phyloP scores from a whole-genome alignment of 2,329 filamentous ascomycete species.

The Monilinia vaccinii-corymbosi region DNA sequence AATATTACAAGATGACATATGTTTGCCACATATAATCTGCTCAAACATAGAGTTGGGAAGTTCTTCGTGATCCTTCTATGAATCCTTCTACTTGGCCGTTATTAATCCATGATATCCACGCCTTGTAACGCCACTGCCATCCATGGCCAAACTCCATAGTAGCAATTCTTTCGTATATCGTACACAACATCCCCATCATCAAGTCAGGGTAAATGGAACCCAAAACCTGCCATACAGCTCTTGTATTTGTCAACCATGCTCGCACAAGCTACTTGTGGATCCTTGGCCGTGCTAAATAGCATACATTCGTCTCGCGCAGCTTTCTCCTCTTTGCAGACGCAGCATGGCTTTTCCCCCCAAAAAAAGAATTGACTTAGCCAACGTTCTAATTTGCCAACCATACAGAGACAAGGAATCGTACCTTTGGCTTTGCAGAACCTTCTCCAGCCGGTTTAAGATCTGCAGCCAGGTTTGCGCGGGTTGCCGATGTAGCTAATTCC shows the following conservation, averaged over 20 bases:
- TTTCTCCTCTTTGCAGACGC: slow-evolving; percentile 96
- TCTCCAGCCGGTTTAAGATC: slow-evolving; percentile 22
- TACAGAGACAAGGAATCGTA: slow-evolving; percentile 4
- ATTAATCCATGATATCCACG: not conserved
- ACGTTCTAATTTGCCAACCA: not conserved
- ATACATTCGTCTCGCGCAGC: slow-evolving; percentile 92
- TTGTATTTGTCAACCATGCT: slow-evolving; percentile 77
- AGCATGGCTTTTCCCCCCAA: slow-evolving; percentile 72
- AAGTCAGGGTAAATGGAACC: slow-evolving; percentile 53
- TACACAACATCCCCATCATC: not conserved
- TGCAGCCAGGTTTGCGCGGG: slow-evolving; percentile 22
- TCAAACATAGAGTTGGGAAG: slow-evolving; percentile 21
- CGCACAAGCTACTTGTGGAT: slow-evolving; percentile 78
- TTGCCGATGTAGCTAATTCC: slow-evolving; percentile 21
- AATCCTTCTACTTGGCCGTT: not conserved
- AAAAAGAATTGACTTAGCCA: not conserved
- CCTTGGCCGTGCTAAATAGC: slow-evolving; percentile 82
- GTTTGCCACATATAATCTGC: not conserved
- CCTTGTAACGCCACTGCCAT: slow-evolving; percentile 18
- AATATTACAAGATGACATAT: not conserved
- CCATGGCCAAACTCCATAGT: slow-evolving; percentile 16
- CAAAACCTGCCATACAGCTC: slow-evolving; percentile 86
- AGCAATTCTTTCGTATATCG: not conserved
- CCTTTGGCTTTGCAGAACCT: slow-evolving; percentile 22
- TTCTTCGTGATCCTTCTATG: slow-evolving; percentile 7